A percentile compares a stretch with the other conserved stretches of the same genome.
These are phyloP conservation scores for Phytopythium litorale DNA, from an alignment of 352 stramenopile genomes.

Conservation along the genomic window DNA sequence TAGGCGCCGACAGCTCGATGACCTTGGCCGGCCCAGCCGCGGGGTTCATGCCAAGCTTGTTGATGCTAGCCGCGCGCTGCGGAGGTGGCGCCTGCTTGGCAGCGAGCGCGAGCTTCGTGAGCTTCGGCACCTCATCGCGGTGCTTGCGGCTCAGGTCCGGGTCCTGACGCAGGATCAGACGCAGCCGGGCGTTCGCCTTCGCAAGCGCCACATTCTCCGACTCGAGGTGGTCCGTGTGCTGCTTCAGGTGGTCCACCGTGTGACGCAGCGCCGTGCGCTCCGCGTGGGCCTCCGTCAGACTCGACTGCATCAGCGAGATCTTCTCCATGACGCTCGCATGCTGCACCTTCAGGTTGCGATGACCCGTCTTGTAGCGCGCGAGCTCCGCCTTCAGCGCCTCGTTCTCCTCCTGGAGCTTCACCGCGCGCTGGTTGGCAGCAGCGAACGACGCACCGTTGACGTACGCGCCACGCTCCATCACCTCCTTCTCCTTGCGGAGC, in stretches of 20 bases:
- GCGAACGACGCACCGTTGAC: slow-evolving; percentile 86
- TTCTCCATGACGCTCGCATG: slow-evolving; percentile 80
- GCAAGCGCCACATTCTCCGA: slow-evolving; percentile 81
- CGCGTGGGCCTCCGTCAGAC: slow-evolving; percentile 63
- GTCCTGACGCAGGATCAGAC: slow-evolving; percentile 80
- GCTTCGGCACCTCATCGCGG: slow-evolving; percentile 75
- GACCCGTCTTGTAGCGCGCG: slow-evolving; percentile 77
- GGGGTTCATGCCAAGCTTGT: slow-evolving; percentile 22
- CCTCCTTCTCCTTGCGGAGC: slow-evolving; percentile 87
- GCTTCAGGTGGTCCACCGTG: slow-evolving; percentile 64
- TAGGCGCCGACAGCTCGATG: slow-evolving; percentile 39
- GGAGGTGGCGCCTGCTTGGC: slow-evolving; percentile 57
- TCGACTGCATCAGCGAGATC: slow-evolving; percentile 72
- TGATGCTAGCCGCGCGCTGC: slow-evolving; percentile 35
- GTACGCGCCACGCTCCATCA: slow-evolving; percentile 86
- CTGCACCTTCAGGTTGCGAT: slow-evolving; percentile 80
- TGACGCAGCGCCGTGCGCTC: slow-evolving; percentile 72
- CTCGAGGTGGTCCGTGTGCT: slow-evolving; percentile 76
- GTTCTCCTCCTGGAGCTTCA: slow-evolving; percentile 84
- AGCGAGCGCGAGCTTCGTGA: slow-evolving; percentile 76
- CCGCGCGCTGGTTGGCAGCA: slow-evolving; percentile 78
- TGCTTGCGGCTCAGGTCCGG: slow-evolving; percentile 81
- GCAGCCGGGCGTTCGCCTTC: slow-evolving; percentile 79
- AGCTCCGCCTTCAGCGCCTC: slow-evolving; percentile 74
- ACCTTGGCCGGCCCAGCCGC: slow-evolving; percentile 13